Evolutionary conservation across 176 grass and related monocot genomes (phyloP).

Genomic region (Hsuehochloa calcarea): DNA sequence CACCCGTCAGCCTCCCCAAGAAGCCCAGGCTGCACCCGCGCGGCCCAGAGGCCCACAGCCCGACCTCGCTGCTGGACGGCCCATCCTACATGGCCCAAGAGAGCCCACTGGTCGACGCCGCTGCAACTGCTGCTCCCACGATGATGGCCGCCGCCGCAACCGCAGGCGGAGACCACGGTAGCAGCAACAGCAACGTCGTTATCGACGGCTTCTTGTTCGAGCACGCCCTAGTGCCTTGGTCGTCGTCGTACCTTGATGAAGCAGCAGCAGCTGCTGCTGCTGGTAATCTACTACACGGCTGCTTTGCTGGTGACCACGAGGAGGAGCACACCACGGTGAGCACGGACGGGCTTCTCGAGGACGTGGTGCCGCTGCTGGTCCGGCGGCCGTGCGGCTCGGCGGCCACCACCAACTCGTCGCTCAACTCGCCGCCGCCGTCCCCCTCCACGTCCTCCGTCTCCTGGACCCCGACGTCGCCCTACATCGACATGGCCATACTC

Average conservation of each 20-base stretch:
- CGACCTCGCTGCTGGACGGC: neutral
- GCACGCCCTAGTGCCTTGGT: neutral
- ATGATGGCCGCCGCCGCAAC: too few species aligned
- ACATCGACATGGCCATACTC: conserved; percentile 61
- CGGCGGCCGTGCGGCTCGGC: conserved; percentile 38
- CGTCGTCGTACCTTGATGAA: neutral
- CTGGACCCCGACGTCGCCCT: conserved; percentile 49
- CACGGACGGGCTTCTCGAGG: conserved; percentile 53
- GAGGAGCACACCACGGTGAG: neutral
- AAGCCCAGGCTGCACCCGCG: conserved; percentile 46
- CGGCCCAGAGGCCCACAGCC: neutral
- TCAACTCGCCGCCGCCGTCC: conserved; percentile 29
- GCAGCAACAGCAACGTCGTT: too few species aligned
- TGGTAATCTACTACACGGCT: neutral
- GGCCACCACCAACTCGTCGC: neutral
- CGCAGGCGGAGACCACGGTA: neutral
- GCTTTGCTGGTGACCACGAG: neutral
- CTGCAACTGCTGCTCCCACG: too few species aligned
- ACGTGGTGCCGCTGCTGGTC: conserved; percentile 71
- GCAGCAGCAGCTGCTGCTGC: too few species aligned
- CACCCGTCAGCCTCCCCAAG: conserved; percentile 15
- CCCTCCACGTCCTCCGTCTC: conserved; percentile 45
- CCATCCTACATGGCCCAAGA: too few species aligned
- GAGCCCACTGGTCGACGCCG: too few species aligned
- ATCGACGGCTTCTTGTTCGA: neutral